Conservation (phyloP, 192 early-diverging fungal genomes). For the Backusella luteola region DNA sequence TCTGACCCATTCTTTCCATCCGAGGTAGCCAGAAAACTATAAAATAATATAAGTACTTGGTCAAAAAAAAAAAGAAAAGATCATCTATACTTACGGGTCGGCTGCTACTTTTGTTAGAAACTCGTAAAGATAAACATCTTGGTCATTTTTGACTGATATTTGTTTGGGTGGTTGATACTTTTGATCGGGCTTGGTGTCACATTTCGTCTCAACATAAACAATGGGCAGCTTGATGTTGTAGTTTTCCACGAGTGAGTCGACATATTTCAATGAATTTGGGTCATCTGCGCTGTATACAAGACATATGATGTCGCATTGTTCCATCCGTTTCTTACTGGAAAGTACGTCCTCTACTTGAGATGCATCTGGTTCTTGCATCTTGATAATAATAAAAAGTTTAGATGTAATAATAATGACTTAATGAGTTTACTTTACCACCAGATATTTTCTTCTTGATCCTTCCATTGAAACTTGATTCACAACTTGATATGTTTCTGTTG, state of each 20-base stretch:
- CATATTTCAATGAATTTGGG: constrained; percentile 89
- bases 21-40: constrained; percentile 29
- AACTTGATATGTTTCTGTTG: constrained; percentile 71
- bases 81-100: constrained; percentile 56
- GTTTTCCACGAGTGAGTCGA: constrained; percentile 78
- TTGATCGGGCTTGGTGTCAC: constrained; percentile 82
- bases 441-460: constrained; percentile 82
- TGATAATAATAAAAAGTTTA: background rate
- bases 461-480: constrained; percentile 96
- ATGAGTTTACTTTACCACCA: constrained; percentile 69
- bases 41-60: no score
- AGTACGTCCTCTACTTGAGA: constrained; percentile 86
- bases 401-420: background rate
- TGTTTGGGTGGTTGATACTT: constrained; percentile 70
- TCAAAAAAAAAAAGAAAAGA: no score
- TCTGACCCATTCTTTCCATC: constrained; percentile 28
- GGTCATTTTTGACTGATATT: constrained; percentile 80
- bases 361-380: constrained; percentile 92
- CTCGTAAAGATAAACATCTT: constrained; percentile 87
- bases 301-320: constrained; percentile 86
- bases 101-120: constrained; percentile 82
- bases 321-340: constrained; percentile 82
- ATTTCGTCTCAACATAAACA: constrained; percentile 94
- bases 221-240: constrained; percentile 83
- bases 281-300: constrained; percentile 94